Evolutionary conservation across 2,329 filamentous ascomycete genomes (phyloP), one percentile per base, ranked within the genome.

Genomic region (Macrophomina phaseolina): DNA sequence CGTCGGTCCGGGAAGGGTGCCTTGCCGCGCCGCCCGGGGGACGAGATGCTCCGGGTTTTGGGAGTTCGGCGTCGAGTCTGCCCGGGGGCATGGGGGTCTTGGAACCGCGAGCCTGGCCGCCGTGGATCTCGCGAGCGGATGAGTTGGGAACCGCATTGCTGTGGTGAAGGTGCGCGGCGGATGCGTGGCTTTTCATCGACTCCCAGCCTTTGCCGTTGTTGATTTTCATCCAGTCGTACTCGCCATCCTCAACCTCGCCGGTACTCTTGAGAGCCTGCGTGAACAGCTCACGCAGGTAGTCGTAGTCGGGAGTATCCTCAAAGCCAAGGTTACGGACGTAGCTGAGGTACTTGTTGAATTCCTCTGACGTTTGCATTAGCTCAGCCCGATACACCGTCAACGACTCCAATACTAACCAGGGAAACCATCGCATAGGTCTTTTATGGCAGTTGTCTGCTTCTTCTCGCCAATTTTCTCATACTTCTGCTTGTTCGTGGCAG

Each of bases 391-490:
- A n/a, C 4, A 7, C 5, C 11, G 12, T 11, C n/a, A 16, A 38
- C 12, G 11, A 14, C 51, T 12, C 18, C 6, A 36, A 28, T 36
- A 65, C 63, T 48, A 83, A 89, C 87, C 87, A 71, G 95, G 94
- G 81, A 97, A 98, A 62, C 93, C 91, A 73, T 97, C 94, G 78
- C 94, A 98, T 16, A 99, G 88, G 74, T 99, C 95, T 83, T 97
- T 97, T 83, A 99, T 96, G 5, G 89, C 88, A 28, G 95, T 98
- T 0, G 94, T 97, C 83, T 98, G 95, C 85, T 99, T 99, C 90
- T 99, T 98, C 85, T 99, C 94, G 53, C 95, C 95, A 81, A 99
- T 99, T 87, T 98, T 98, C 83, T 99, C 95, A 79, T 99, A 99
- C 83, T 99, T 99, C 79, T 99, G 95, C 88, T 99, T 90, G 81